A percentile compares a stretch with the other conserved stretches of the same genome.
These are phyloP conservation scores for Metrosideros polymorpha DNA, from an alignment of 441 rosid species.

Conservation along the genomic window DNA sequence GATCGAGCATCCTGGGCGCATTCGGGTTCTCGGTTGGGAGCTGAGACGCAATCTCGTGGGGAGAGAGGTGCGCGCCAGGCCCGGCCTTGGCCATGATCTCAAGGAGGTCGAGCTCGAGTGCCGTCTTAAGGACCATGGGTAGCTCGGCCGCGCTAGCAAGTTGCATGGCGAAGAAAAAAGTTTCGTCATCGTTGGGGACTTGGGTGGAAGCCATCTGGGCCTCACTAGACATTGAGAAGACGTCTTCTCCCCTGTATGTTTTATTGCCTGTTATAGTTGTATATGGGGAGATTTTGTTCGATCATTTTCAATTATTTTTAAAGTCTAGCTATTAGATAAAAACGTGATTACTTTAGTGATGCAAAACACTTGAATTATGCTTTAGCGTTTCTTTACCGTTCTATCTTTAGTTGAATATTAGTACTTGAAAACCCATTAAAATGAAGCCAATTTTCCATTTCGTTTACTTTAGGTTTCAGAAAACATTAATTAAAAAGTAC, in stretches of 20 bases:
- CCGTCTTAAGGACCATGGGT: conserved; percentile 17
- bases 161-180: not conserved
- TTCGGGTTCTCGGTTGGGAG: conserved; percentile 13
- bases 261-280: no score
- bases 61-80: not conserved
- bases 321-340: no score
- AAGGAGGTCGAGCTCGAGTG: conserved; percentile 19
- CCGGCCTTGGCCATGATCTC: conserved; percentile 4
- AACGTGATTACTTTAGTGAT: no score
- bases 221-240: not conserved
- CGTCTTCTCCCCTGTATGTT: no score
- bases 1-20: conserved; percentile 14
- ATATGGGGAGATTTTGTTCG: no score
- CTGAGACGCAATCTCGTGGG: conserved; percentile 3
- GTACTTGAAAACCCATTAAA: no score
- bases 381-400: no score
- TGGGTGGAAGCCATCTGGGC: not conserved
- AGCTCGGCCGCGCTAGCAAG: not conserved
- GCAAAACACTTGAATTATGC: no score
- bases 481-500: not conserved
- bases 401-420: no score
- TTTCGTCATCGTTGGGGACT: not conserved
- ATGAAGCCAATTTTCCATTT: not conserved
- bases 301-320: no score
- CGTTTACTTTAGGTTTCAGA: not conserved